Evolutionary conservation across 2,329 filamentous ascomycete species (phyloP), one percentile per base, ranked within the genome.

Genomic region (Cordyceps farinosa): DNA sequence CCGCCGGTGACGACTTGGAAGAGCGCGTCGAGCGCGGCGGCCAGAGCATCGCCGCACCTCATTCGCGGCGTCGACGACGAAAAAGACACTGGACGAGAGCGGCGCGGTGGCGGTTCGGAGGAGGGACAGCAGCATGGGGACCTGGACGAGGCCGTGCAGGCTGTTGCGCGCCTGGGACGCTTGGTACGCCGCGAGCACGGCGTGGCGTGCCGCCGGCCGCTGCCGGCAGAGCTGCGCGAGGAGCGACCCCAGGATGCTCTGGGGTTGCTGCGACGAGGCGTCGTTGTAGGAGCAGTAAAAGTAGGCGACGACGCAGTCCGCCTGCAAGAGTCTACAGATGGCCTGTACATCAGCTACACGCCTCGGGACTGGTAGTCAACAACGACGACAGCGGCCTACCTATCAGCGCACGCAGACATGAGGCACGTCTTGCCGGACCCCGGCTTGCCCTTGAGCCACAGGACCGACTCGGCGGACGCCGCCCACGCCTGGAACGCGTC

Each of bases 251-350:
- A 63, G 53, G n/a, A 63, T 51, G 8, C 30, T 59, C 22, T 47
- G 42, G 22, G 61, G 61, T 34, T 59, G 17, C n/a, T 63, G 61
- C 6, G 61, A 59, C 22, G 47, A 56, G 4, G 53, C 48, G 17
- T 51, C 50, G 47, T 63, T 63, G 27, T 52, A 58, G 17, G 61
- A 63, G 36, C 61, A 63, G 30, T 63, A 63, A 51, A 63, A 63
- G 47, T 63, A 52, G 3, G 54, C 17, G 34, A 63, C 61, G n/a
- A 42, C 3, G 38, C 44, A 36, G 7, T 29, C 22, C 52, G 30
- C 11, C 22, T 47, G 51, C 29, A 57, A 30, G 6, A 62, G 61
- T 22, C 61, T 62, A n/a, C 52, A 22, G 22, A 22, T 22, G 22
- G 9, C 17, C 11, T 10, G 30, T 3, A 38, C 9, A 22, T 58